These are phyloP conservation scores for Exserohilum rostratum DNA, from an alignment of 2,329 filamentous ascomycete species.

Conservation along the genomic window DNA sequence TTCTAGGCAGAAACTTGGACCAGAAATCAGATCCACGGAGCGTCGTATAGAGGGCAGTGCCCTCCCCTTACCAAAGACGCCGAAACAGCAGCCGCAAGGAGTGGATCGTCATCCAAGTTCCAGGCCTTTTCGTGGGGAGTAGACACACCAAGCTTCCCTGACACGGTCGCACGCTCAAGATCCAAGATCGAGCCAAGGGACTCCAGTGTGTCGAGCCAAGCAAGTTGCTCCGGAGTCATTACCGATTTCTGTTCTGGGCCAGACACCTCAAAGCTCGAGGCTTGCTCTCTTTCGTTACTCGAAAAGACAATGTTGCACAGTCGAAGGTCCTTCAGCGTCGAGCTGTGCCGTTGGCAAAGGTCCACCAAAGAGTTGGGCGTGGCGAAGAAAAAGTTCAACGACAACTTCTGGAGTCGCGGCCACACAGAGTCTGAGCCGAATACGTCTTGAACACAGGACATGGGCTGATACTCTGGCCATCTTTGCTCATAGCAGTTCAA, in stretches of 20 bases:
- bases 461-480: neutral
- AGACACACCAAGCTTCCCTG: neutral
- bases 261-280: neutral
- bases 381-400: conserved; percentile 9
- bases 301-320: conserved; percentile 4
- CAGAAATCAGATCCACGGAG: too few relatives aligned
- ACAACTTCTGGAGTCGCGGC: conserved; percentile 14
- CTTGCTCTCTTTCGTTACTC: neutral
- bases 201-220: conserved; percentile 1
- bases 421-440: neutral
- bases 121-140: neutral
- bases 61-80: neutral
- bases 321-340: conserved; percentile 16
- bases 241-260: neutral
- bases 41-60: too few relatives aligned
- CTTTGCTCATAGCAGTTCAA: neutral
- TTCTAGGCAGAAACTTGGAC: too few relatives aligned
- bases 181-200: neutral
- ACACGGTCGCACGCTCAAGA: conserved; percentile 6
- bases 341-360: conserved; percentile 10
- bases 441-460: neutral
- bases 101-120: neutral
- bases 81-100: neutral
- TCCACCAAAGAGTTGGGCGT: conserved; percentile 3
- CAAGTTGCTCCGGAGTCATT: neutral